A percentile compares a stretch with the other conserved stretches of the same genome.
These are phyloP conservation scores for Penicillium longicatenatum DNA, from an alignment of 495 filamentous ascomycete genomes.

Conservation along the genomic window DNA sequence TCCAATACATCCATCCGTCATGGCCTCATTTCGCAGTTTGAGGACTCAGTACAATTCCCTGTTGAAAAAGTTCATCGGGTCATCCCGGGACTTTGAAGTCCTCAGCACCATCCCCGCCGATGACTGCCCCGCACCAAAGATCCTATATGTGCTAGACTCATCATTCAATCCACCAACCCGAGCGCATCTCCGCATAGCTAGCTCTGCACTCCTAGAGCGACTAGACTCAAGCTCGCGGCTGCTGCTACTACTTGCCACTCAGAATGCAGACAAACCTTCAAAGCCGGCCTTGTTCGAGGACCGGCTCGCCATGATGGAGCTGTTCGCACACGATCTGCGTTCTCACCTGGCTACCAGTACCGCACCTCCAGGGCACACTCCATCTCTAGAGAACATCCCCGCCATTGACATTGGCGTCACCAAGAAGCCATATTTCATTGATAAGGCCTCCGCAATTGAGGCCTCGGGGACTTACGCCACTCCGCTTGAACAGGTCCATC, in stretches of 20 bases:
- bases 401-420: slow-evolving; percentile 79
- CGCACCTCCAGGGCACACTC: not conserved
- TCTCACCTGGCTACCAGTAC: slow-evolving; percentile 26
- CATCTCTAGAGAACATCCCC: slow-evolving; percentile 28
- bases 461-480: slow-evolving; percentile 50
- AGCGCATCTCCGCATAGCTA: slow-evolving; percentile 77
- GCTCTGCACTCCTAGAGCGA: slow-evolving; percentile 59
- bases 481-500: slow-evolving; percentile 65
- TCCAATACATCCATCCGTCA: not conserved
- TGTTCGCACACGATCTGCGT: slow-evolving; percentile 69
- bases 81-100: slow-evolving; percentile 58
- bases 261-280: slow-evolving; percentile 92
- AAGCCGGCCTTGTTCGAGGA: slow-evolving; percentile 82
- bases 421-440: slow-evolving; percentile 79
- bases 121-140: slow-evolving; percentile 33
- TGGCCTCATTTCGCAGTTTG: slow-evolving; percentile 14
- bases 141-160: slow-evolving; percentile 86
- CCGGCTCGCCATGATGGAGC: slow-evolving; percentile 81
- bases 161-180: slow-evolving; percentile 93
- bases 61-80: slow-evolving; percentile 59
- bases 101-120: slow-evolving; percentile 54
- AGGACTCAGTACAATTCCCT: slow-evolving; percentile 41
- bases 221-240: slow-evolving; percentile 51
- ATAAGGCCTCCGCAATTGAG: slow-evolving; percentile 75
- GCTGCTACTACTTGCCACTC: slow-evolving; percentile 79